Base-by-base conservation (phyloP, 305 asterid genomes). In the Fraxinus sp. region DNA sequence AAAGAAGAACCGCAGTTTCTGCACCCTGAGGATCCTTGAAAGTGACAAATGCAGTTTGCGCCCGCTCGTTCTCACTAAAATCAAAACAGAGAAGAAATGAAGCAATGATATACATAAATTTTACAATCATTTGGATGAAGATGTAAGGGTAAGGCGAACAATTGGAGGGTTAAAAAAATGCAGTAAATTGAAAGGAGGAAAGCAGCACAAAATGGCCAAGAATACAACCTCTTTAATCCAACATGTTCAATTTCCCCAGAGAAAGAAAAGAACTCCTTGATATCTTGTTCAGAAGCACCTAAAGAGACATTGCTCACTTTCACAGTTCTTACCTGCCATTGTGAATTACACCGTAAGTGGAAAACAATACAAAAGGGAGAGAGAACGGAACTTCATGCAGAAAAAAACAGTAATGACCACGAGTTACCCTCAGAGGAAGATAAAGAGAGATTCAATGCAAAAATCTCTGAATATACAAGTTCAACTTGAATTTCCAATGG, bases 261-360 rank as follows among this genome's bases (percentile, higher is more conserved):
- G 91, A 93, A 92, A 16, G 98, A 93, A 85, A 93, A 93, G 89
- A 93, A 93, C 90, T 92, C 98, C 90, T 88, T 90, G 82, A 93
- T 87, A 80, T 93, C 98, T 76, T 87, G 90, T 79, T 91, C 95
- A 14, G 93, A 83, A n/a, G 97, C 98, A 83, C 98, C 74, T 8
- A 92, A 85, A 10, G 98, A 93, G 83, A 92, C 91, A 87, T 92
- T 91, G 92, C 91, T 88, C 83, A 92, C 97, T 89, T 87, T 92
- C 89, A 92, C 98, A 72, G 93, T 89, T 87, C 87, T 92, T 22
- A 84, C 88, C 95, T 92, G 89, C 72, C 78, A 88, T 78, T 55
- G 80, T 77, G 83, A 86, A 70, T 71, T 32, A 81, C 18, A 5
- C 46, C 7, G 33, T 11, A 83, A 80, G 68, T 84, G 46, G 71